phyloP scores from a whole-genome alignment of 345 rosid species.

The Mallotus nudiflorus region DNA sequence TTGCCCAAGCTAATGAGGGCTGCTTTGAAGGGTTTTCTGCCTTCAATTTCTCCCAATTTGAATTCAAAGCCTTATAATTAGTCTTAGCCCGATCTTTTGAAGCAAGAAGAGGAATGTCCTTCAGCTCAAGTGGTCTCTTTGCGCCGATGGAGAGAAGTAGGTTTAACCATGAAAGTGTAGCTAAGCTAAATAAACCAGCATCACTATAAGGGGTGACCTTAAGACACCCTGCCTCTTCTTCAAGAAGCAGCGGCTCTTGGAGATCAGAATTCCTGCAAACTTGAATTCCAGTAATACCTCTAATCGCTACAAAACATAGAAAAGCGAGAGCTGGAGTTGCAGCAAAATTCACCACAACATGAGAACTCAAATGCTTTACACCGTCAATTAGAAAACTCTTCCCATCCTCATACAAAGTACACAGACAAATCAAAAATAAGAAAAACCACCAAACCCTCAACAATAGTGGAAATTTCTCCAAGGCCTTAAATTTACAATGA shows the following conservation, averaged over 20 bases:
- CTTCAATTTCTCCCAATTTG: constrained; percentile 83
- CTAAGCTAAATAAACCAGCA: constrained; percentile 79
- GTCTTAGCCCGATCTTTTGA: constrained; percentile 83
- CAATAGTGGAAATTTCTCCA: constrained; percentile 71
- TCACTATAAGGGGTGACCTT: constrained; percentile 72
- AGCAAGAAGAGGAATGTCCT: constrained; percentile 96
- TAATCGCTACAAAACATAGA: constrained; percentile 69
- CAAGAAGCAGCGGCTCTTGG: constrained; percentile 83
- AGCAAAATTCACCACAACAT: constrained; percentile 70
- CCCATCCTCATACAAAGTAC: constrained; percentile 72
- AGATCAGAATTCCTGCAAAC: constrained; percentile 62
- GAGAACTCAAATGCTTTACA: constrained; percentile 56
- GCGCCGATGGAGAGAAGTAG: constrained; percentile 90
- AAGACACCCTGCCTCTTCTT: constrained; percentile 87
- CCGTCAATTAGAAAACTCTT: constrained; percentile 53
- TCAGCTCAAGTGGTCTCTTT: constrained; percentile 93
- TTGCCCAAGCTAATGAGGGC: constrained; percentile 89
- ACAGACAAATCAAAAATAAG: constrained; percentile 70
- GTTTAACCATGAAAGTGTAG: constrained; percentile 92
- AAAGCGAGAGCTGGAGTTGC: constrained; percentile 83
- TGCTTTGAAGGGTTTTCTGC: constrained; percentile 69
- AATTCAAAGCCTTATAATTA: constrained; percentile 78
- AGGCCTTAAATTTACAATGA: constrained; percentile 73
- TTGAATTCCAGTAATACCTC: constrained; percentile 76
- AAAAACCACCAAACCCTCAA: constrained; percentile 86